These are phyloP conservation scores for Collybiopsis luxurians DNA, from an alignment of 768 basidiomycete genomes.

Conservation along the genomic window DNA sequence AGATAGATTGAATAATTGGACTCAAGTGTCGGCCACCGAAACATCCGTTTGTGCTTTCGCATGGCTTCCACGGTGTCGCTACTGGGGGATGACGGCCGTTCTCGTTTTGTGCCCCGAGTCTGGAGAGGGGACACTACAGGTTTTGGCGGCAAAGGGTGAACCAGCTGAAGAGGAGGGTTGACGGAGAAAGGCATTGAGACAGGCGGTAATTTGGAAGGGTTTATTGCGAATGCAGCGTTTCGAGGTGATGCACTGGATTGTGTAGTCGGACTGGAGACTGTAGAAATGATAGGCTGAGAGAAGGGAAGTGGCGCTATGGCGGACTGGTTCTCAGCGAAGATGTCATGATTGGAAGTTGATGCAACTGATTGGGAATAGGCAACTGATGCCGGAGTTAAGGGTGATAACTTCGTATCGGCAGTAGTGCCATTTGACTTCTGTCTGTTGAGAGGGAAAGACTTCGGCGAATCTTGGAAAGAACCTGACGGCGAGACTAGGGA, in stretches of 20 bases:
- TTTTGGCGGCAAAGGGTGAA: conserved; percentile 32
- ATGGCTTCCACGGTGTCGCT: conserved; percentile 17
- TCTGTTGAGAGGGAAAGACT: too few species aligned
- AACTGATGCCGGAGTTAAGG: too few species aligned
- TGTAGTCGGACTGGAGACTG: not conserved
- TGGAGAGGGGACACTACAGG: conserved; percentile 16
- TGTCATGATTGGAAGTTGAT: too few species aligned
- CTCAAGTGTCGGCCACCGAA: conserved; percentile 48
- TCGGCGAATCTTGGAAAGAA: too few species aligned
- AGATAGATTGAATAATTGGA: conserved; percentile 35
- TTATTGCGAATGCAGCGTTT: not conserved
- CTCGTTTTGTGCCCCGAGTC: conserved; percentile 37
- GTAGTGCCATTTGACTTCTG: too few species aligned
- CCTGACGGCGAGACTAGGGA: too few species aligned
- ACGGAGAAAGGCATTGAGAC: not conserved
- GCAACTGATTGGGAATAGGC: too few species aligned
- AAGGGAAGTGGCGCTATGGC: not conserved
- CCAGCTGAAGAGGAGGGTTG: not conserved
- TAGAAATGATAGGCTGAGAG: not conserved
- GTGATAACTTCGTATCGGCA: too few species aligned
- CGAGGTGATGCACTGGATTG: not conserved
- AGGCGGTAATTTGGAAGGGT: not conserved
- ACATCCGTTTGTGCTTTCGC: conserved; percentile 31
- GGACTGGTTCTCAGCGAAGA: not conserved
- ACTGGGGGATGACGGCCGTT: conserved; percentile 15